Conservation (phyloP, 2,329 filamentous ascomycete genomes). For the Phoma sp. region DNA sequence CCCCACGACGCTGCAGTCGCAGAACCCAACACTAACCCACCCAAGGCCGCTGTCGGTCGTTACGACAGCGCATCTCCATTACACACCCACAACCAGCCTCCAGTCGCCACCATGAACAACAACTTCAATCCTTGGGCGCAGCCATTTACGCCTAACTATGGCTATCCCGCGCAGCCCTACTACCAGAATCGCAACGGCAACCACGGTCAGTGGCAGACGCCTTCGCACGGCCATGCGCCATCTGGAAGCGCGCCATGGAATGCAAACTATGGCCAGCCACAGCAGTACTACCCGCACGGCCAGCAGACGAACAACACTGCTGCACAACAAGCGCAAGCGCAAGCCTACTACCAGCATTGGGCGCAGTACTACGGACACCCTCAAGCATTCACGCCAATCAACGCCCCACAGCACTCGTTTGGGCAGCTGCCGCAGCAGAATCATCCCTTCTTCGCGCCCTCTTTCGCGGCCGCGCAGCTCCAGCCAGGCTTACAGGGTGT, state of each 20-base stretch:
- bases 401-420: conserved; percentile 18
- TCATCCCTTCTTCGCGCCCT: conserved; percentile 23
- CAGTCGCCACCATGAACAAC: conserved; percentile 30
- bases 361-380: conserved; percentile 20
- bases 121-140: conserved; percentile 29
- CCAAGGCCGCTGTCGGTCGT: conserved; percentile 33
- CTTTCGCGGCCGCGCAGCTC: conserved; percentile 21
- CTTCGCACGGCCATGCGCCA: conserved; percentile 10
- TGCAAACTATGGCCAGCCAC: conserved; percentile 14
- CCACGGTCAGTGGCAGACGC: conserved; percentile 13
- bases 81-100: conserved; percentile 12
- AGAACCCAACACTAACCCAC: conserved; percentile 36
- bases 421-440: conserved; percentile 19
- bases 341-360: conserved; percentile 32
- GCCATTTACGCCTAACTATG: conserved; percentile 26
- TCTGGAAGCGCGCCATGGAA: conserved; percentile 8
- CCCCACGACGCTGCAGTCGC: conserved; percentile 33
- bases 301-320: conserved; percentile 19
- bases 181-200: conserved; percentile 19
- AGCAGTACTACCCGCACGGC: conserved; percentile 17
- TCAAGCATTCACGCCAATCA: conserved; percentile 16
- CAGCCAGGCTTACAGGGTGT: conserved; percentile 19
- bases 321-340: conserved; percentile 26
- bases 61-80: conserved; percentile 23
- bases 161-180: conserved; percentile 18